Evolutionary conservation across 768 basidiomycete genomes (phyloP), one percentile per base, ranked within the genome.

Genomic region (Lactarius psammicola): DNA sequence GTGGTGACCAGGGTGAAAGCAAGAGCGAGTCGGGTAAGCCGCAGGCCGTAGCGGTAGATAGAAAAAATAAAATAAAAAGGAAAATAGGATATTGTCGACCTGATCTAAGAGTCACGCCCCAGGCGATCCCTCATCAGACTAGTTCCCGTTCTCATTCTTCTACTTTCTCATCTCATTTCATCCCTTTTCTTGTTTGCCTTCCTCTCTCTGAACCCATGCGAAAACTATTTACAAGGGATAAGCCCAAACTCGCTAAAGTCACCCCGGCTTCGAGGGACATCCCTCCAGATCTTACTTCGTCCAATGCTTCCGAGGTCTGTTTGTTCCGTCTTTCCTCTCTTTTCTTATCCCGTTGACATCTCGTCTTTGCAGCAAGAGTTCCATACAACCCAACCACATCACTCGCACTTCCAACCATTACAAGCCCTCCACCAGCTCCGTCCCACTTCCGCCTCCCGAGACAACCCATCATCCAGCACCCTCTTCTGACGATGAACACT

Each of bases 221-320:
- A 78, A 87, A 82, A 76, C 75, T 88, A 51, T 87, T 88, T 64
- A 78, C 78, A 30, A 77, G 81, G 60, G 80, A 79, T 72, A 87
- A 84, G 71, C 69, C 72, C 62, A 84, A 81, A 73, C 64, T 72
- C 31, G 62, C 76, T 10, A 78, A 74, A 62, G 70, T 74, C 66
- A 23, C 73, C 67, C 55, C 72, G 60, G 68, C 71, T 59, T 28
- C 69, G 66, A 62, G 74, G 74, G 64, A 69, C 57, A 51, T 72
- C 69, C 44, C 66, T 65, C 61, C 71, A 71, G 65, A 78, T 72
- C 67, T 78, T 74, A 67, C 70, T 68, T 56, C 62, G 53, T 60
- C 73, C 70, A 70, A 76, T 59, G 69, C 56, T 40, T 73, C 68
- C 66, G 76, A 75, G 54, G 71, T 74, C 56, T 36, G 68, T 67